Conservation (phyloP, 2,329 filamentous ascomycete species). For the Xylaria digitata region DNA sequence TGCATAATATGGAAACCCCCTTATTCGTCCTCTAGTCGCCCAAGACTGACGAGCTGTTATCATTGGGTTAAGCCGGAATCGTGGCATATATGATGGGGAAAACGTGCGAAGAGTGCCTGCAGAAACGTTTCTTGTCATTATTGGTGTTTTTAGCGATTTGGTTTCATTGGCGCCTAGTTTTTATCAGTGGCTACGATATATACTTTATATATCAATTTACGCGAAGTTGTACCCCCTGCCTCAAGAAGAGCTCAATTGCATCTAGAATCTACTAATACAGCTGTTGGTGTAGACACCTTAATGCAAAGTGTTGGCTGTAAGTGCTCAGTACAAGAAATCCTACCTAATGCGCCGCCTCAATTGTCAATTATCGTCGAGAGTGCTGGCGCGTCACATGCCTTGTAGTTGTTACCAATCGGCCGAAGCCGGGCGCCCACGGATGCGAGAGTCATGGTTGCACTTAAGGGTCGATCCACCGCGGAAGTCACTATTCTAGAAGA, state of each 20-base stretch:
- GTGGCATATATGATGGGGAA: constrained; percentile 22
- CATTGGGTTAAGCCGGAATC: constrained; percentile 26
- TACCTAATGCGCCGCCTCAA: constrained; percentile 62
- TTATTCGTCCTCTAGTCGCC: constrained; percentile 30
- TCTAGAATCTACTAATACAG: neutral
- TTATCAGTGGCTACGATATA: constrained; percentile 60
- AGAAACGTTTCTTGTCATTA: constrained; percentile 7
- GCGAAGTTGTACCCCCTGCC: neutral
- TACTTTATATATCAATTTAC: constrained; percentile 54
- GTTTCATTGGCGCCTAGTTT: constrained; percentile 4
- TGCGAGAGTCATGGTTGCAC: constrained; percentile 65
- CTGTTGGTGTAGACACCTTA: neutral
- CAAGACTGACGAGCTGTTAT: constrained; percentile 25
- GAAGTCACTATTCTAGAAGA: constrained; percentile 56
- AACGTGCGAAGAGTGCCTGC: constrained; percentile 12
- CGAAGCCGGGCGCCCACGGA: constrained; percentile 64
- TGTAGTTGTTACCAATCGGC: constrained; percentile 51
- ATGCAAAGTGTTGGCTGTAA: neutral
- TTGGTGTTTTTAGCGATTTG: constrained; percentile 53
- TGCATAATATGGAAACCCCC: constrained; percentile 24
- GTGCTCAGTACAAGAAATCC: constrained; percentile 53
- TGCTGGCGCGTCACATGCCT: constrained; percentile 45
- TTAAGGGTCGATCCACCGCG: constrained; percentile 58
- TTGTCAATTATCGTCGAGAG: constrained; percentile 62
- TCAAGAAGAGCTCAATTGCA: neutral